Base-by-base conservation (phyloP, 805 yeast genomes). In the Jamesozyma piceae region DNA sequence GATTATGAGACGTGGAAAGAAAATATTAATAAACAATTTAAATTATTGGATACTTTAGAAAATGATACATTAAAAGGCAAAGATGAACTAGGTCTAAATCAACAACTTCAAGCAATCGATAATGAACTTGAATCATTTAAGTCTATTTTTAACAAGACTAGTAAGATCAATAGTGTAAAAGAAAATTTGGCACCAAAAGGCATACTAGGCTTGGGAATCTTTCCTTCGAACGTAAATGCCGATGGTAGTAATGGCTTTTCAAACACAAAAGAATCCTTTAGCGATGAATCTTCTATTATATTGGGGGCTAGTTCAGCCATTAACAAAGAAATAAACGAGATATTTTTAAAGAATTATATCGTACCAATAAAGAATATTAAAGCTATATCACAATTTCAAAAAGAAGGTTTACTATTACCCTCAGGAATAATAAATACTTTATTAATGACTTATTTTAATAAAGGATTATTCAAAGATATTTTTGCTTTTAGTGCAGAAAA, bases 141-240 rank as follows among this genome's bases (percentile, higher is more conserved):
- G 13, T 10, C 21, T 8, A 27, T 27, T 4, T 32, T 37, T 22
- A 21, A 5, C 6, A 41, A 41, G 8, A 11, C 21, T 8, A 19
- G 13, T 8, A 29, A 37, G n/a, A n/a, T 21, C 10, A 14, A 15
- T n/a, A 30, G 21, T 22, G 18, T 5, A 15, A 30, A 27, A 14
- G 28, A 35, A 8, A 22, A 6, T 15, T 11, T 27, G n/a, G 9
- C 5, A 6, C 5, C 20, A 21, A 18, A 17, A 19, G 33, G 34
- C 11, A 11, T 30, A 5, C 5, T 41, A 6, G 44, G 41, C 2
- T 22, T 41, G 15, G 44, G 41, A 3, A 41, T 41, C n/a, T 26
- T 18, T 13, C 15, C 43, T n/a, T 15, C 35, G 3, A 17, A 8
- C n/a, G 5, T 17, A 2, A n/a, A 15, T 4, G 6, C 31, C 5